Evolutionary conservation across 139 green algal genomes (phyloP), one percentile per base, ranked within the genome.

Genomic region (Dunaliella primolecta): DNA sequence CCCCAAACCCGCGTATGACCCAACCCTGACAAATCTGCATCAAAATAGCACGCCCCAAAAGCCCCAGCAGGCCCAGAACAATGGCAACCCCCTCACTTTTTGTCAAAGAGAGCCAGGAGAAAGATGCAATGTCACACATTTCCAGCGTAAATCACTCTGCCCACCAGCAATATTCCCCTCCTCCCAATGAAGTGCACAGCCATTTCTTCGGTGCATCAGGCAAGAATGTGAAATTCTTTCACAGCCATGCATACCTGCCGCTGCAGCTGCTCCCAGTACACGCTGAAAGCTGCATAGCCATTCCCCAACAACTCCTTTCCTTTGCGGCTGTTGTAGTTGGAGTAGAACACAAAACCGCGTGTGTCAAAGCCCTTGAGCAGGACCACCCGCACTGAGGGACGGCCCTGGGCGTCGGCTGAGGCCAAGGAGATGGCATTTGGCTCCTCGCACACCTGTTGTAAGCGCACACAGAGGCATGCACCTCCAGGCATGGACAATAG

Each of bases 271-370:
- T 98, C 94, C 95, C 94, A 98, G 79, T 91, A 98, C 31, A 98
- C 93, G 72, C 84, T 88, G 32, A 98, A 89, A 0, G 93, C 92
- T 15, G 94, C 94, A 0, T 80, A n/a, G 2, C 84, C 34, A 24
- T 82, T 92, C 15, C 56, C 72, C 3, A 55, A 32, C 33, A 98
- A 88, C 76, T 98, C 91, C 2, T 78, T 32, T 3, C 87, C 93
- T 86, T 96, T 95, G 46, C 87, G 84, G 81, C 89, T 93, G 83
- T 89, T 85, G 89, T 97, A 98, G 88, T 98, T 98, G 33, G 95
- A 98, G 89, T 95, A 98, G 82, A 96, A 98, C 0, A 94, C 88
- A 84, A 98, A 98, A 0, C 96, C 96, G 0, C 89, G 77, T 31
- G 90, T 81, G 35, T 93, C 89, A 78, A 88, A 92, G 23, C 89